These are phyloP conservation scores for Chlorella vulgaris DNA, from an alignment of 139 green algal genomes.

Conservation along the genomic window DNA sequence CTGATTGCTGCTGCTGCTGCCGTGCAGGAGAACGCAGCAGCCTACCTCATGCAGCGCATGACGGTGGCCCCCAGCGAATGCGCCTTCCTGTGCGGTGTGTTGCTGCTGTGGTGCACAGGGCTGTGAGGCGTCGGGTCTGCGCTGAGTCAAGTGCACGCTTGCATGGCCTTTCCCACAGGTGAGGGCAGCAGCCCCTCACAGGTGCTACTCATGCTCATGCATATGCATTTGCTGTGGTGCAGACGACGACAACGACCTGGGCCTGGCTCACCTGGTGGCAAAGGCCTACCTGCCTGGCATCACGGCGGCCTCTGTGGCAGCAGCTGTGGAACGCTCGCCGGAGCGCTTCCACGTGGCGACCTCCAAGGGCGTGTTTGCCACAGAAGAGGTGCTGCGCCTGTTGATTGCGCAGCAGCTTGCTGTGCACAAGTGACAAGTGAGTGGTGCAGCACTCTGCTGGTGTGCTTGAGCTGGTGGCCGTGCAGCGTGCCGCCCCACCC, in stretches of 20 bases:
- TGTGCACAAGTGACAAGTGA: no score
- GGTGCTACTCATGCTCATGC: background rate
- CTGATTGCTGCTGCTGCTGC: background rate
- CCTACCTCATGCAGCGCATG: slow-evolving; percentile 64
- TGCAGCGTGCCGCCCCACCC: no score
- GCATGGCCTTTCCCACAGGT: no score
- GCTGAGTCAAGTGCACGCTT: no score
- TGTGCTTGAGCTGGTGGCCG: no score
- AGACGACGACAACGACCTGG: slow-evolving; percentile 38
- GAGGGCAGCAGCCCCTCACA: no score
- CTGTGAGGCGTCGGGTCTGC: no score
- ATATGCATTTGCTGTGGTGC: background rate
- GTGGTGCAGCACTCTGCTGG: no score
- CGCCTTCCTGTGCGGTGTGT: slow-evolving; percentile 62
- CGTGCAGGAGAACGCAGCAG: slow-evolving; percentile 47
- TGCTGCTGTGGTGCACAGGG: background rate
- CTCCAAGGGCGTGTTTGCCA: background rate
- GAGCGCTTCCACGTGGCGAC: slow-evolving; percentile 12
- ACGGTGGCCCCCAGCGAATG: slow-evolving; percentile 27
- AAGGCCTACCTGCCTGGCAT: slow-evolving; percentile 28
- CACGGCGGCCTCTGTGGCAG: background rate
- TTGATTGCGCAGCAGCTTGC: slow-evolving; percentile 2
- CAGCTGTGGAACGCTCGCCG: slow-evolving; percentile 4
- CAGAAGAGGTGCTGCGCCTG: slow-evolving; percentile 24
- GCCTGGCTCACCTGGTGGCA: slow-evolving; percentile 4